Conservation (phyloP, 2,329 filamentous ascomycete genomes). For the Talaromyces atroroseus region DNA sequence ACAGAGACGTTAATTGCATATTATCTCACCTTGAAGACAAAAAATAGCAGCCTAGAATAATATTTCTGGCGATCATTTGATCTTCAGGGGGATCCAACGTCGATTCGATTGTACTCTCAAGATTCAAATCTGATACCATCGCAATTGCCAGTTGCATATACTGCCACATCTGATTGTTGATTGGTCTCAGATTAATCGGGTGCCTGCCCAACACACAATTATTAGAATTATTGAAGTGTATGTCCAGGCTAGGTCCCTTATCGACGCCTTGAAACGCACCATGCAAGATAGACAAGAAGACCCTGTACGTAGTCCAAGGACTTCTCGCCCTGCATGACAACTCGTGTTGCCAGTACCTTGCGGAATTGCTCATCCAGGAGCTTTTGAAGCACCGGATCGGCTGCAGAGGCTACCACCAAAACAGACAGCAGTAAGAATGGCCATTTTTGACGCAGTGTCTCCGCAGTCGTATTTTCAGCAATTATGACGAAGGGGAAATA, state of each 20-base stretch:
- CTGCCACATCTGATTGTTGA: constrained; percentile 10
- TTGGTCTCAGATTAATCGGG: constrained; percentile 3
- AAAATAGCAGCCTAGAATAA: constrained; percentile 6
- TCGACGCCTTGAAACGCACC: not conserved
- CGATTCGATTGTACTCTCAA: constrained; percentile 4
- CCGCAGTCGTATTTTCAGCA: not conserved
- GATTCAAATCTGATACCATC: constrained; percentile 9
- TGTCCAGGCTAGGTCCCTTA: not conserved
- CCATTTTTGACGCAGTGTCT: not conserved
- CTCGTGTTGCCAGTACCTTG: constrained; percentile 4
- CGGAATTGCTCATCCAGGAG: constrained; percentile 10
- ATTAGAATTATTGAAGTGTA: not conserved
- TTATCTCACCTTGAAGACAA: constrained; percentile 2
- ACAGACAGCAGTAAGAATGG: constrained; percentile 8
- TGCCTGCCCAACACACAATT: not conserved
- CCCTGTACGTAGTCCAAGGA: constrained; percentile 11
- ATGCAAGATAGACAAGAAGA: constrained; percentile 10
- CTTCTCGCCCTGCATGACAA: constrained; percentile 12
- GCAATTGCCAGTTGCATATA: constrained; percentile 7
- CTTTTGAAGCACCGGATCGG: not conserved
- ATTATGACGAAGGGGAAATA: constrained; percentile 10
- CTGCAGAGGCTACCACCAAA: not conserved
- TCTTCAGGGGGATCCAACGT: not conserved
- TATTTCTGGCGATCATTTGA: not conserved
- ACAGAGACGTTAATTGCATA: not conserved